Percentiles rank a stretch among this genome's conserved stretches.
These are phyloP conservation scores for Paspalum notatum DNA, from an alignment of 176 grass and related monocot genomes.

Conservation along the genomic window DNA sequence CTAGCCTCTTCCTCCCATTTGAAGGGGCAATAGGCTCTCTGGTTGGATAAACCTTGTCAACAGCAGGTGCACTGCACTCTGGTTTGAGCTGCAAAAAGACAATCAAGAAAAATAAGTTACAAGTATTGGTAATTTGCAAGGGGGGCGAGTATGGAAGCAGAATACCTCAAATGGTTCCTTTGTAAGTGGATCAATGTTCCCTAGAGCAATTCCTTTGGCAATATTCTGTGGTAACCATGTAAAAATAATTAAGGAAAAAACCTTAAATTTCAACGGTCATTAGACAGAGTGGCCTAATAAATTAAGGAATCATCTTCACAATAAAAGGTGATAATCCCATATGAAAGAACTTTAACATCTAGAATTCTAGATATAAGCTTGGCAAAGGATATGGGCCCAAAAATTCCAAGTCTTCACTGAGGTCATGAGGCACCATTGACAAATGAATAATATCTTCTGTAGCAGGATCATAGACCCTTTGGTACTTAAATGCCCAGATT, in stretches of 20 bases:
- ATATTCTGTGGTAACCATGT: conserved; percentile 88
- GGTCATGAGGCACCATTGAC: conserved; percentile 50
- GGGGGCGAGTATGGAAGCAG: background rate
- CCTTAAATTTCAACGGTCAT: background rate
- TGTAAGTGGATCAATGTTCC: conserved; percentile 82
- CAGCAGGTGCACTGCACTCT: conserved; percentile 34
- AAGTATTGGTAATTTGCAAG: conserved; percentile 6
- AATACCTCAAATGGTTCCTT: conserved; percentile 80
- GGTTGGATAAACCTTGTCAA: conserved; percentile 38
- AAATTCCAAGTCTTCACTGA: conserved; percentile 87
- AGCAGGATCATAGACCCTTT: conserved; percentile 94
- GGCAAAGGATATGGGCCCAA: conserved; percentile 97
- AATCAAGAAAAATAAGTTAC: conserved; percentile 13
- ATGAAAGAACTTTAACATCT: conserved; percentile 23
- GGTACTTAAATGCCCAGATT: conserved; percentile 88
- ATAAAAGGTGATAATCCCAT: conserved; percentile 11
- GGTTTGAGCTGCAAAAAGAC: conserved; percentile 58
- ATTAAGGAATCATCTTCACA: background rate
- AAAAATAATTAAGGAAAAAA: conserved; percentile 74
- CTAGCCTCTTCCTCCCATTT: conserved; percentile 68
- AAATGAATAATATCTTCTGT: conserved; percentile 83
- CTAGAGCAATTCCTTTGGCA: conserved; percentile 84
- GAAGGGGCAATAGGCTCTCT: conserved; percentile 52
- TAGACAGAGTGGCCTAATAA: conserved; percentile 6
- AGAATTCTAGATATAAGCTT: conserved; percentile 27